A percentile compares a stretch with the other conserved stretches of the same genome.
Evolutionary conservation across 2,329 filamentous ascomycete genomes (phyloP).

Genomic region (Monosporascus sp.): DNA sequence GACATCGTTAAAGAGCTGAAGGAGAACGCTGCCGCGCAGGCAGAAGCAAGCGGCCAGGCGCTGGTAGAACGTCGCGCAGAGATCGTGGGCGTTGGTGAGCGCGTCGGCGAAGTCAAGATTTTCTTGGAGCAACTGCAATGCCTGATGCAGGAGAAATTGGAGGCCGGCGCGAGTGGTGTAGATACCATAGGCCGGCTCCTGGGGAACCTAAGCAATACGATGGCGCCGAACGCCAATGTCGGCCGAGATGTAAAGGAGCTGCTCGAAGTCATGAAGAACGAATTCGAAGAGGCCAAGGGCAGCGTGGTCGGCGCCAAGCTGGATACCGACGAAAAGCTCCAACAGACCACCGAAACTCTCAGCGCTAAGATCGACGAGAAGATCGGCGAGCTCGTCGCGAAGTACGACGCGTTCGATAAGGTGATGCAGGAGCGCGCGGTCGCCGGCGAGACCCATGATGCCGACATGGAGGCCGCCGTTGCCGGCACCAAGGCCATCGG

Average conservation of each 20-base stretch:
- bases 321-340: conserved; percentile 76
- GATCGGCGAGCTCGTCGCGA: conserved; percentile 72
- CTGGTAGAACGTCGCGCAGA: conserved; percentile 82
- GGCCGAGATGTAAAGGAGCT: conserved; percentile 65
- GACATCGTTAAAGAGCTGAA: conserved; percentile 68
- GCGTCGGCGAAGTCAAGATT: conserved; percentile 71
- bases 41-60: conserved; percentile 69
- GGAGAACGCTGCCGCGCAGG: conserved; percentile 60
- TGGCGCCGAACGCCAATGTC: conserved; percentile 51
- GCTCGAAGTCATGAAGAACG: conserved; percentile 69
- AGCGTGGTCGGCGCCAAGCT: conserved; percentile 75
- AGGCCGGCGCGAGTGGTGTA: conserved; percentile 66
- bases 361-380: conserved; percentile 56
- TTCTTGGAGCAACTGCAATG: conserved; percentile 75
- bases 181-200: conserved; percentile 68
- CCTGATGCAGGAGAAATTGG: conserved; percentile 69
- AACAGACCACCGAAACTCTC: conserved; percentile 50
- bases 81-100: conserved; percentile 70
- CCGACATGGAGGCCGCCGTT: conserved; percentile 68
- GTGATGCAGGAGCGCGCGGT: conserved; percentile 69
- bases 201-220: conserved; percentile 59
- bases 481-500: conserved; percentile 71
- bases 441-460: conserved; percentile 66
- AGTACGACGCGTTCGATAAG: conserved; percentile 81
- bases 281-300: conserved; percentile 82